These are phyloP conservation scores for Diospyros kaki DNA, from an alignment of 148 eudicot genomes.

Conservation along the genomic window DNA sequence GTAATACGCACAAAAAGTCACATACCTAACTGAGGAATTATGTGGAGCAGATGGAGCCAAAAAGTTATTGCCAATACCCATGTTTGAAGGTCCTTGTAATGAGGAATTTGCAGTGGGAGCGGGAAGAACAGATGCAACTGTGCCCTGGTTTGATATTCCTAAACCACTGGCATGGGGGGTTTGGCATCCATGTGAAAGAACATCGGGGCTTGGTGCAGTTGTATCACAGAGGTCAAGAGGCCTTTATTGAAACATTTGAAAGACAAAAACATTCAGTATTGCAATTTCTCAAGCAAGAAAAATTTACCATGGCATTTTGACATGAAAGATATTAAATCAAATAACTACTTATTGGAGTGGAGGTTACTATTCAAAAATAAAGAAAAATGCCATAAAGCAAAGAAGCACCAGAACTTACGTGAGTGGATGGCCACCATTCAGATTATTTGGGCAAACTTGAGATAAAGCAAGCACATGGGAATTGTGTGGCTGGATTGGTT, in stretches of 20 bases:
- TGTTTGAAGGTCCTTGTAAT: conserved; percentile 28
- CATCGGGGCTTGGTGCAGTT: conserved; percentile 57
- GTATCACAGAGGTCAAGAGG: conserved; percentile 88
- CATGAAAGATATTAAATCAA: background rate
- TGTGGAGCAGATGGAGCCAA: conserved; percentile 31
- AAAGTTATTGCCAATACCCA: conserved; percentile 31
- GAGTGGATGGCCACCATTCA: conserved; percentile 61
- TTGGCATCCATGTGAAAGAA: conserved; percentile 54
- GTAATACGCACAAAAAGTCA: conserved; percentile 2
- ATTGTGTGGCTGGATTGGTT: conserved; percentile 57
- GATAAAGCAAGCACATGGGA: conserved; percentile 74
- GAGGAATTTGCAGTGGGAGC: conserved; percentile 28
- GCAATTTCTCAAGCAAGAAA: background rate
- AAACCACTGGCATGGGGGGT: conserved; percentile 31
- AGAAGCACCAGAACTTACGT: conserved; percentile 57
- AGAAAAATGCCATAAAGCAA: background rate
- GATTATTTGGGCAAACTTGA: conserved; percentile 71
- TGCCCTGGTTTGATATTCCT: conserved; percentile 27
- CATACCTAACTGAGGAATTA: conserved; percentile 52
- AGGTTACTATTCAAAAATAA: background rate
- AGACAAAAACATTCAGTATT: background rate
- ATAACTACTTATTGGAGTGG: background rate
- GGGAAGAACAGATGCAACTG: conserved; percentile 27
- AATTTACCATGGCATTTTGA: conserved; percentile 1
- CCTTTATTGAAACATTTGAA: conserved; percentile 35